Evolutionary conservation across 2,329 filamentous ascomycete genomes (phyloP), one percentile per base, ranked within the genome.

Genomic region (Paraphaeosphaeria sporulosa): DNA sequence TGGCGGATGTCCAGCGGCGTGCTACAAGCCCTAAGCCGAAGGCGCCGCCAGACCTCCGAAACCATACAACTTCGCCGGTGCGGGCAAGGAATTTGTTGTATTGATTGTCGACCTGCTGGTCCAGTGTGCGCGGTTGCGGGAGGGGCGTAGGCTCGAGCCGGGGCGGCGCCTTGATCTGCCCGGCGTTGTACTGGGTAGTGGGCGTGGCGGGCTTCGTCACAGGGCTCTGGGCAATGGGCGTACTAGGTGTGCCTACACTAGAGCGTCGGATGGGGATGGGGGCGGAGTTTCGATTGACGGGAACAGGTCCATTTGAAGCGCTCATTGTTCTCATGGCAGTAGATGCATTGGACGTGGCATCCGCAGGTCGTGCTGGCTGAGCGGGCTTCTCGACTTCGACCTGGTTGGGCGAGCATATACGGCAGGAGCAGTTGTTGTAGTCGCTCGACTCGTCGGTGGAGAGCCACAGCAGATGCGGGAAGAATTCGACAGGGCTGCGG

Each of bases 381-480:
- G 55, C 46, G 38, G 70, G 73, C 55, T 78, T 75, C 54, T 79
- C 73, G 30, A 73, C 76, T 42, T 86, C 80, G 5, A 81, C 67
- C 60, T 85, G 83, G 62, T 85, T 80, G 1, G 85, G 85, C 15
- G 80, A 84, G 73, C 85, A 87, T 53, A 86, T 77, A 71, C 85
- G 85, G 77, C 85, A 87, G 19, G 79, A 78, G 74, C 85, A 87
- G 65, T 88, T 87, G 61, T 81, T 78, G 49, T 78, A 78, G 63
- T 87, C 84, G 46, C 81, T 82, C 38, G 76, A 78, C 60, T 82
- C 79, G 64, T 87, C 86, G 21, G 82, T 83, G 49, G 76, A 78
- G 1, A 88, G 81, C 84, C 86, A 87, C 1, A 87, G 71, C 3
- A 88, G 74, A 70, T 88, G 86, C 2, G 84, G 85, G 62, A 87